Evolutionary conservation across 805 yeast genomes (phyloP).

Genomic region (Tetrapisispora namnaoensis): DNA sequence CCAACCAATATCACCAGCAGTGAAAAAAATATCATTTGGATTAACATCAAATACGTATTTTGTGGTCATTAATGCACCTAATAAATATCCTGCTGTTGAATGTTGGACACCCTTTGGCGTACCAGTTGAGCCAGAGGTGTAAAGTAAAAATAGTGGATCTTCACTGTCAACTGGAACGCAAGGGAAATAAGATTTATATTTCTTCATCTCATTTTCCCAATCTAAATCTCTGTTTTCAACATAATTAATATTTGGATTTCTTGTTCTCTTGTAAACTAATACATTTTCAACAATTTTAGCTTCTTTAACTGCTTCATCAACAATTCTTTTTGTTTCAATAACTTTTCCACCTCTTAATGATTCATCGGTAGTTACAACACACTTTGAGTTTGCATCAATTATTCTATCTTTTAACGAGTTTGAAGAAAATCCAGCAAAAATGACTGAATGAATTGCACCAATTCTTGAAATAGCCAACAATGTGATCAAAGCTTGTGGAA

Average conservation of each 20-base stretch:
- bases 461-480: conserved; percentile 69
- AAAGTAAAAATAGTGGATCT: conserved; percentile 70
- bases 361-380: conserved; percentile 74
- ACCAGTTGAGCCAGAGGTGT: conserved; percentile 84
- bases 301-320: conserved; percentile 63
- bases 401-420: conserved; percentile 65
- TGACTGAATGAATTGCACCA: conserved; percentile 79
- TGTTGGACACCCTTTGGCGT: conserved; percentile 83
- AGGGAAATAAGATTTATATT: conserved; percentile 60
- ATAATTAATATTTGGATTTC: conserved; percentile 38
- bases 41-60: conserved; percentile 71
- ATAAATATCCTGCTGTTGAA: conserved; percentile 67
- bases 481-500: conserved; percentile 67
- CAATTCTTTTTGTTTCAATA: conserved; percentile 70
- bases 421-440: conserved; percentile 76
- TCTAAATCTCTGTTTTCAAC: conserved; percentile 54
- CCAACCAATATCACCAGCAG: conserved; percentile 91
- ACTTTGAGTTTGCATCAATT: conserved; percentile 59
- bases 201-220: conserved; percentile 64
- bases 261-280: conserved; percentile 66
- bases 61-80: conserved; percentile 65
- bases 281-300: conserved; percentile 63
- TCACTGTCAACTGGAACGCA: conserved; percentile 70
- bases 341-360: conserved; percentile 76
- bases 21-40: conserved; percentile 62